These are phyloP conservation scores for Lentinula sp. DNA, from an alignment of 768 basidiomycete genomes.

Conservation along the genomic window DNA sequence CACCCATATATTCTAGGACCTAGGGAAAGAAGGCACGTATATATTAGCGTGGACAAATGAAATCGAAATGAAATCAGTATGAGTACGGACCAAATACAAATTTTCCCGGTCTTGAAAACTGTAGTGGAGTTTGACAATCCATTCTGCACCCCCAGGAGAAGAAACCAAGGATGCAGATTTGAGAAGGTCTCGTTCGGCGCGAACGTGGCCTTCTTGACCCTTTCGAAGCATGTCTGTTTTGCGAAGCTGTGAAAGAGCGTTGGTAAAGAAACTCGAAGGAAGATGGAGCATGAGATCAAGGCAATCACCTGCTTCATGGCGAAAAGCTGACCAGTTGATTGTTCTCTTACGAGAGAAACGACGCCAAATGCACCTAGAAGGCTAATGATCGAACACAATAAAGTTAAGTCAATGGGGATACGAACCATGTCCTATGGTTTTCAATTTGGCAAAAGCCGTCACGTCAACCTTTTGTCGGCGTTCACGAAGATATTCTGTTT, in stretches of 20 bases:
- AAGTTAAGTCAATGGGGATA: constrained; percentile 13
- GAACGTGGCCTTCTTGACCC: constrained; percentile 95
- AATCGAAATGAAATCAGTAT: constrained; percentile 50
- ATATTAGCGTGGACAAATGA: constrained; percentile 28
- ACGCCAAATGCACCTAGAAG: constrained; percentile 87
- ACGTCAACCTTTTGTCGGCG: constrained; percentile 76
- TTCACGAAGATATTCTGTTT: constrained; percentile 86
- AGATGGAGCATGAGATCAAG: constrained; percentile 11
- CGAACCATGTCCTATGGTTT: constrained; percentile 91
- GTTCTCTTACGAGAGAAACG: constrained; percentile 86
- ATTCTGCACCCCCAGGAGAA: constrained; percentile 72
- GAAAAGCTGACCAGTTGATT: constrained; percentile 70
- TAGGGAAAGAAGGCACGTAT: constrained; percentile 23
- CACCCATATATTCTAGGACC: constrained; percentile 94
- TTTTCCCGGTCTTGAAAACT: constrained; percentile 95
- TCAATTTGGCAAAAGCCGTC: constrained; percentile 81
- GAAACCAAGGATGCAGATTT: constrained; percentile 82
- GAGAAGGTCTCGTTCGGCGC: constrained; percentile 91
- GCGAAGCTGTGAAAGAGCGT: constrained; percentile 47
- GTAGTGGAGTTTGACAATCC: constrained; percentile 92
- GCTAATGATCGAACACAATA: constrained; percentile 9
- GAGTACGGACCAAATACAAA: constrained; percentile 74
- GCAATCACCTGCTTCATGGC: constrained; percentile 90
- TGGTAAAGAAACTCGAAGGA: not conserved
- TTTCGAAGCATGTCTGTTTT: constrained; percentile 93